Base-by-base conservation (phyloP, 2,329 filamentous ascomycete species). In the Cladobotryum protrusum region DNA sequence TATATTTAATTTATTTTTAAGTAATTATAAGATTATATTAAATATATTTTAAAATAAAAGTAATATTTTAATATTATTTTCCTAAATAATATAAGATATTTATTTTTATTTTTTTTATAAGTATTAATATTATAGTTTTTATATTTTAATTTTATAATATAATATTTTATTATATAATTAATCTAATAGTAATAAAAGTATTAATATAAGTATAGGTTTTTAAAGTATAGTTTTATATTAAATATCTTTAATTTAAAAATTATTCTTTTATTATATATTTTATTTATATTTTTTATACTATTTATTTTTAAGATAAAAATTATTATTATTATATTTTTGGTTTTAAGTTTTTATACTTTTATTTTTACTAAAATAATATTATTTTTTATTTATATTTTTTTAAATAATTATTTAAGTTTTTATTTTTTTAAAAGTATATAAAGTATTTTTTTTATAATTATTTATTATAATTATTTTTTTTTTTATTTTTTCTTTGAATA, bases 281-380 rank as follows among this genome's bases (percentile, higher is more conserved):
- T 17, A 3, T 19, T 8, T 19, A 42, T 17, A 8, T 8, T 14
- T 19, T 2, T 19, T 19, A 24, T 18, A 18, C 40, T 39, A 42
- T 48, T 45, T 48, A 32, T 33, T 29, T 49, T 20, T 19, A 14
- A 9, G 13, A 18, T 42, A 36, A 36, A 32, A 29, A n/a, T 13
- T 32, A 44, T 29, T 4, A n/a, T 14, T 29, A 29, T 44, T 5
- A 12, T 52, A 52, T 48, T 14, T 52, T 43, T 49, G 53, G 47
- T 45, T 46, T 45, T 20, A 48, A 50, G 14, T 39, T 53, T 47
- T 4, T 24, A 24, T 24, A 42, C 5, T 42, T 34, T 42, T 46
- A 47, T 17, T 42, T n/a, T 18, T n/a, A 42, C 4, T n/a, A 42
- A 42, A 42, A 17, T 4, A 42, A 18, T 42, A 42, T n/a, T n/a